phyloP scores from a whole-genome alignment of 1,139 yeast genomes.

The Saccharomyces hybrid region DNA sequence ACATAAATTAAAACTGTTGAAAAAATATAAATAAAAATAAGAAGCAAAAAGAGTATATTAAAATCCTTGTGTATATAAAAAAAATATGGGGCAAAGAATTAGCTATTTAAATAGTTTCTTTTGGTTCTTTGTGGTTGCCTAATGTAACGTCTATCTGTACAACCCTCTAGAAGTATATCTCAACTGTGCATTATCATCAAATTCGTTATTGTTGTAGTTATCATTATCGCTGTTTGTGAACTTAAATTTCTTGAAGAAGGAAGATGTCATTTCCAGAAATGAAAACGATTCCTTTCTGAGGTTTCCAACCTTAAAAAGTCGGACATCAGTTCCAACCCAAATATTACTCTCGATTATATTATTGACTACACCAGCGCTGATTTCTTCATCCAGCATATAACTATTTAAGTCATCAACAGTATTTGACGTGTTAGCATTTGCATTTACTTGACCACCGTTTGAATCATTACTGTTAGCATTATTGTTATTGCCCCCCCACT shows the following conservation, averaged over 20 bases:
- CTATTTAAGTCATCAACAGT: constrained; percentile 8
- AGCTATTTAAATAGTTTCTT: background rate
- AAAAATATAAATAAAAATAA: background rate
- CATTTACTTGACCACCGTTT: background rate
- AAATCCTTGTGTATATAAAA: background rate
- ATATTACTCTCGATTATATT: constrained; percentile 32
- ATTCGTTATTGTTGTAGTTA: constrained; percentile 3
- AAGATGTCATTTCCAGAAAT: constrained; percentile 32
- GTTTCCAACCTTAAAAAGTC: constrained; percentile 50
- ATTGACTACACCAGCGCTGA: background rate
- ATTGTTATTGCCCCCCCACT: constrained; percentile 28
- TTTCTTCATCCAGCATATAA: constrained; percentile 18
- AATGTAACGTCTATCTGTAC: background rate
- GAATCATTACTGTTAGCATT: constrained; percentile 11
- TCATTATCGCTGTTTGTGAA: constrained; percentile 18
- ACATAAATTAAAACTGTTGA: no score
- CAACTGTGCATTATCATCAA: background rate
- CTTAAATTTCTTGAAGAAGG: constrained; percentile 26
- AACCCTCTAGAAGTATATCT: constrained; percentile 1
- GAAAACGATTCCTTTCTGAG: constrained; percentile 31
- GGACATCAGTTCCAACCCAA: constrained; percentile 61
- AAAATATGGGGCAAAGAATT: background rate
- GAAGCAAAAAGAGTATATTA: background rate
- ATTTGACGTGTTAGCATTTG: constrained; percentile 4
- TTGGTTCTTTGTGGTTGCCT: background rate